Base-by-base conservation (phyloP, 2,329 filamentous ascomycete genomes). In the Aspergillus cejpii region DNA sequence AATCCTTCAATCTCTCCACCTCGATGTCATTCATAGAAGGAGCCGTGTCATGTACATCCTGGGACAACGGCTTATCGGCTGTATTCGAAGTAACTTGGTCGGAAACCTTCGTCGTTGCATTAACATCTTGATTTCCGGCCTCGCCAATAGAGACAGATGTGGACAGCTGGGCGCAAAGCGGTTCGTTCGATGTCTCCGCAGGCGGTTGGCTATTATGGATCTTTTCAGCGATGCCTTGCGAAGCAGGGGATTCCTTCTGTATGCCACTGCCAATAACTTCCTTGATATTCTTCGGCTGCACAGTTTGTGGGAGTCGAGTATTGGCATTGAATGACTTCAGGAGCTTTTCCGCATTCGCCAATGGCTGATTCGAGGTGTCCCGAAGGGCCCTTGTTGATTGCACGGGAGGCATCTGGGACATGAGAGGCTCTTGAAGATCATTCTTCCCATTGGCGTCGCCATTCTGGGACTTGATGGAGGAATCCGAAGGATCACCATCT, bases 391-490 rank as follows among this genome's bases (percentile, higher is more conserved):
- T n/a, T 15, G 21, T 15, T 20, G 23, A 31, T 27, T 10, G 23
- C 29, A 55, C 19, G 15, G 42, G 19, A 20, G 52, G 43, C 14
- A 50, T 17, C 26, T 63, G 60, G 6, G 58, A 60, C 26, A 51
- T 45, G n/a, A 62, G 48, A 19, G 19, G 21, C 23, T 47, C 39
- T 41, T 61, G 53, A 14, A 51, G 49, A 19, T 14, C 41, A 44
- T 44, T 19, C 15, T 36, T 23, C 27, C 26, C 28, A 28, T 40
- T 28, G 14, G 6, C 15, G n/a, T 46, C 49, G 42, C 45, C 45
- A 20, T 49, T 44, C 37, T 59, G 56, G 6, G 47, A 53, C 5
- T 37, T 31, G 17, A 43, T 28, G 7, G 37, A 41, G 6, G 45
- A 39, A 24, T 57, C 45, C 21, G 40, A 47, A 8, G 28, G 14